phyloP scores from a whole-genome alignment of 495 filamentous ascomycete species.

The Ramalina intermedia region DNA sequence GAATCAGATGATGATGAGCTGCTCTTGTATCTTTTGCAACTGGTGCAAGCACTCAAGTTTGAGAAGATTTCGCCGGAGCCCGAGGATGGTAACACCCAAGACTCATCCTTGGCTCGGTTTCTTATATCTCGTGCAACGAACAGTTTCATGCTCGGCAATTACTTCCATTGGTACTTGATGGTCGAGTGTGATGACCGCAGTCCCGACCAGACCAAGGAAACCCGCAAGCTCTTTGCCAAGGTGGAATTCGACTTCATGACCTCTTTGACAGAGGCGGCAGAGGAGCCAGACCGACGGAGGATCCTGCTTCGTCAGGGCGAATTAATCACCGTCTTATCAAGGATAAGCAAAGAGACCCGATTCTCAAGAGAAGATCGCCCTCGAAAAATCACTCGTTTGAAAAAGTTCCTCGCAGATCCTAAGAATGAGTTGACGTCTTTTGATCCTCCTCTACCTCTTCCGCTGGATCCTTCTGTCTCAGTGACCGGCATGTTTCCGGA shows the following conservation, averaged over 20 bases:
- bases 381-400: constrained; percentile 68
- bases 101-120: constrained; percentile 83
- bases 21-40: constrained; percentile 79
- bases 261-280: constrained; percentile 45
- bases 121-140: constrained; percentile 71
- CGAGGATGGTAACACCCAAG: constrained; percentile 48
- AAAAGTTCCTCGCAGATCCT: constrained; percentile 68
- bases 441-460: constrained; percentile 77
- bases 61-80: constrained; percentile 53
- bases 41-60: constrained; percentile 94
- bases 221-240: constrained; percentile 73
- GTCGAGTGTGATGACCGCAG: constrained; percentile 85
- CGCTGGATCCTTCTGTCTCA: constrained; percentile 69
- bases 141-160: constrained; percentile 84
- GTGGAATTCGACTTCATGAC: constrained; percentile 93
- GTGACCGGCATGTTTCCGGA: constrained; percentile 70
- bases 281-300: constrained; percentile 53
- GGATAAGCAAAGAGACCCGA: constrained; percentile 81
- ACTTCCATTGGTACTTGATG: constrained; percentile 96
- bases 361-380: constrained; percentile 61
- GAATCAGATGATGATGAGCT: constrained; percentile 92
- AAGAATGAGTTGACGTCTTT: constrained; percentile 74
- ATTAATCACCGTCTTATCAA: constrained; percentile 70
- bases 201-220: constrained; percentile 50
- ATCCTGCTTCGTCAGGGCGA: constrained; percentile 79